phyloP scores from a whole-genome alignment of 495 filamentous ascomycete genomes.

The Tetracladium setigerum region DNA sequence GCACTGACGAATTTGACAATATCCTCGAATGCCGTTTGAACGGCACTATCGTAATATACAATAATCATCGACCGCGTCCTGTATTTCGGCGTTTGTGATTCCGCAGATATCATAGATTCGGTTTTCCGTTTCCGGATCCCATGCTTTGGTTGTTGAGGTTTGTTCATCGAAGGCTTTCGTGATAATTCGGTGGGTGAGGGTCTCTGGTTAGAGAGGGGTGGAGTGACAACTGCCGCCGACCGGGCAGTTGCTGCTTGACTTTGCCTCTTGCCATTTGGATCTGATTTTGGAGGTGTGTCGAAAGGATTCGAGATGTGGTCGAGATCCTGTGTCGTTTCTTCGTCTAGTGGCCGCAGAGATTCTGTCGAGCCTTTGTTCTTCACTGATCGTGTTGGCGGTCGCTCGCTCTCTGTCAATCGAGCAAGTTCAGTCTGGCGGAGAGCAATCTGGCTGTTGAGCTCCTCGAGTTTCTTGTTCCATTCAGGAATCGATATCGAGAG shows the following conservation, averaged over 20 bases:
- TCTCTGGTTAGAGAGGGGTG: slow-evolving; percentile 11
- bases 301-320: slow-evolving; percentile 6
- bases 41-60: slow-evolving; percentile 82
- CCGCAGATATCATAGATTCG: slow-evolving; percentile 47
- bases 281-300: slow-evolving; percentile 21
- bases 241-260: slow-evolving; percentile 8
- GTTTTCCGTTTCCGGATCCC: slow-evolving; percentile 46
- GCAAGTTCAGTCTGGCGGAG: slow-evolving; percentile 60
- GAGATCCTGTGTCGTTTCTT: slow-evolving; percentile 25
- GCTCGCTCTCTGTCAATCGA: slow-evolving; percentile 16
- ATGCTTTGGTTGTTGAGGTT: slow-evolving; percentile 33
- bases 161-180: slow-evolving; percentile 12
- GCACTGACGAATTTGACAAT: slow-evolving; percentile 72
- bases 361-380: slow-evolving; percentile 57
- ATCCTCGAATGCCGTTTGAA: slow-evolving; percentile 71
- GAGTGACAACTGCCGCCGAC: slow-evolving; percentile 9
- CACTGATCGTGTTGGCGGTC: slow-evolving; percentile 28
- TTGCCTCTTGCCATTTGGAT: slow-evolving; percentile 13
- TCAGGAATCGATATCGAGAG: slow-evolving; percentile 56
- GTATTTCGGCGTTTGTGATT: slow-evolving; percentile 46
- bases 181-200: slow-evolving; percentile 15
- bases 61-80: slow-evolving; percentile 73
- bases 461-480: slow-evolving; percentile 62
- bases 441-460: slow-evolving; percentile 60
- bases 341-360: slow-evolving; percentile 48